These are phyloP conservation scores for Cinnamomum chago DNA, from an alignment of 164 flowering plant genomes.

Conservation along the genomic window DNA sequence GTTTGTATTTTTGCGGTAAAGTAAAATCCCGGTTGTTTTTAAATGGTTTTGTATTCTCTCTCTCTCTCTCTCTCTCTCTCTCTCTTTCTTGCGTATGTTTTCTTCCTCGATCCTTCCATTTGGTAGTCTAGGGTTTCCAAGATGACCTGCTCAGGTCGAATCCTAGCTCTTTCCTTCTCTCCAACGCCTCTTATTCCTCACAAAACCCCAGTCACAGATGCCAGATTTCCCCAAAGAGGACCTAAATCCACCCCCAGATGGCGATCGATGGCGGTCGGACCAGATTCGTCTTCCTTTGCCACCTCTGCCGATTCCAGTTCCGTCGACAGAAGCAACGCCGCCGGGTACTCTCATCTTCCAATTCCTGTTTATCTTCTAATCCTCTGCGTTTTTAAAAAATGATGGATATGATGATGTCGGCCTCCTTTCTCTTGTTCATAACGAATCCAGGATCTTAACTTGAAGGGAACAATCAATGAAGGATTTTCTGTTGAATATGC, in stretches of 20 bases:
- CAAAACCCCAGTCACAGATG: conserved; percentile 4
- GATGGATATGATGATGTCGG: too few species aligned
- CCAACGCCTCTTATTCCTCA: conserved; percentile 13
- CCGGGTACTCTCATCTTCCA: conserved; percentile 27
- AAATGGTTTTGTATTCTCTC: too few species aligned
- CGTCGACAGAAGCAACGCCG: conserved; percentile 26
- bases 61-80: too few species aligned
- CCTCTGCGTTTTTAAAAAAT: background rate
- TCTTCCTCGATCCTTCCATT: too few species aligned
- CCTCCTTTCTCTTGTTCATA: background rate
- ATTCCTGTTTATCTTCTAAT: background rate
- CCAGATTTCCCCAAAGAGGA: conserved; percentile 18
- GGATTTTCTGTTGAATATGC: too few species aligned
- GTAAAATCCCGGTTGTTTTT: too few species aligned
- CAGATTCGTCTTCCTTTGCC: conserved; percentile 45
- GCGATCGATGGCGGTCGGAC: conserved; percentile 39
- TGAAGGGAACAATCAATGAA: background rate
- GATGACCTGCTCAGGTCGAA: conserved; percentile 46
- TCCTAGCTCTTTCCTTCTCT: conserved; percentile 28
- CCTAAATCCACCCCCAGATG: conserved; percentile 25
- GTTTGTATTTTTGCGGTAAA: too few species aligned
- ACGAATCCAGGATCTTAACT: background rate
- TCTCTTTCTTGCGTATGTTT: too few species aligned
- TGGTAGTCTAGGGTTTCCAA: conserved; percentile 1
- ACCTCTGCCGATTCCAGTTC: conserved; percentile 41